Evolutionary conservation across 176 grass and related monocot genomes (phyloP), one percentile per base, ranked within the genome.

Genomic region (Miscanthus lutarioriparius): DNA sequence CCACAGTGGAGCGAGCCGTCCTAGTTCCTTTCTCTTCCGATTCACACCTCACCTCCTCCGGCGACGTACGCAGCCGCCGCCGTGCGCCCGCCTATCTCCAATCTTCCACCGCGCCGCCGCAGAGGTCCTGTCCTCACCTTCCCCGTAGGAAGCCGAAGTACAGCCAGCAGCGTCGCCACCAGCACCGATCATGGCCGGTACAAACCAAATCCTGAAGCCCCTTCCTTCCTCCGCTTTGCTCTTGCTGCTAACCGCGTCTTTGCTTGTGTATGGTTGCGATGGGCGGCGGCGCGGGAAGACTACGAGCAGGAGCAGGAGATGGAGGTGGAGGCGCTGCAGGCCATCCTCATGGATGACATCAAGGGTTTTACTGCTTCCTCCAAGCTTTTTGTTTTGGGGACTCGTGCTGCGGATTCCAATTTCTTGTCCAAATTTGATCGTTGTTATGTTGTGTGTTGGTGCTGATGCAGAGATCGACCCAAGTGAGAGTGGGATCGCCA

Each of bases 311-410:
- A 99, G 86, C 93, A 98, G 86, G 96, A 99, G 78, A 96, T 96
- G 93, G 96, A 99, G 85, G 87, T 96, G 76, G 96, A 99, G 83
- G 96, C 93, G 36, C 79, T 99, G 40, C 89, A 96, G 80, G 87
- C 96, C 85, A 99, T 99, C 83, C 89, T 99, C 59, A 96, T 99
- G 96, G 96, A 99, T 70, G 96, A 96, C 75, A 94, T 99, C 80
- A 75, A 80, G 84, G 95, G 95, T 91, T 79, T 10, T 59, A 22
- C 39, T 71, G 56, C 28, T 49, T 72, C 14, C 32, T 41, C 48
- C 14, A 35, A 53, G 25, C 27, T 43, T 10, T 74, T 13, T 63
- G 23, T 53, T 20, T 48, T 10, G 45, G 44, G 40, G 72, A 33
- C 22, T 68, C 19, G 0, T 68, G 41, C 78, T 37, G 43, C 38